Evolutionary conservation across 768 basidiomycete genomes (phyloP), one percentile per base, ranked within the genome.

Genomic region (Cystofilobasidium bisporidii): DNA sequence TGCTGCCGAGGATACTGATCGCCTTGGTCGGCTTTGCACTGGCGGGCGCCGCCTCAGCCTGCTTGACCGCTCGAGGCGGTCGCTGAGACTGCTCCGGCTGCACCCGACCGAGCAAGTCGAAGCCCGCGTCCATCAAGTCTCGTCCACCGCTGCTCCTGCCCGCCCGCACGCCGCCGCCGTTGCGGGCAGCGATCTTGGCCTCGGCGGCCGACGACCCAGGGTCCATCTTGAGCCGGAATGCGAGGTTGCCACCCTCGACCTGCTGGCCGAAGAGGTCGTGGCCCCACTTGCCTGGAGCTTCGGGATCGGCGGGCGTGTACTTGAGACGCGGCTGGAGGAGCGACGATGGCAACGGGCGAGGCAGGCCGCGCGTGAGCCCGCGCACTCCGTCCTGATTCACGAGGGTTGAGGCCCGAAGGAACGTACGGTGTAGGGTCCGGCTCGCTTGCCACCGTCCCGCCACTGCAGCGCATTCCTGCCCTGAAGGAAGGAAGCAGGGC

Each of bases 191-290:
- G 53, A 64, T 64, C 63, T 64, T 64, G 60, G 60, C 60, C n/a
- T 53, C 48, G 2, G 63, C 63, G 3, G 64, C 40, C 40, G 56
- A 47, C 41, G 22, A 22, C 24, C 58, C n/a, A 8, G 36, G 26
- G 28, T 59, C 58, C 24, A 22, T 28, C 14, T 24, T 14, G 32
- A 68, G 41, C 5, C 67, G 60, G 28, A 56, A 61, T 20, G 67
- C 67, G 38, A 68, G 60, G 56, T 68, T 68, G 26, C 67, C 67
- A 17, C 67, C 67, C 26, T 36, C 22, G 43, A 68, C 56, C 26
- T 26, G 33, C 26, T 53, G 15, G 38, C 61, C 60, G 36, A 63
- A 68, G 20, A 62, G 67, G 30, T 68, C 67, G 67, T 68, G 67
- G n/a, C 36, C 14, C 67, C 67, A 68, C 15, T 24, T 56, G 3